Evolutionary conservation across 495 filamentous ascomycete genomes (phyloP), one percentile per base, ranked within the genome.

Genomic region (Chaetomium tenue): DNA sequence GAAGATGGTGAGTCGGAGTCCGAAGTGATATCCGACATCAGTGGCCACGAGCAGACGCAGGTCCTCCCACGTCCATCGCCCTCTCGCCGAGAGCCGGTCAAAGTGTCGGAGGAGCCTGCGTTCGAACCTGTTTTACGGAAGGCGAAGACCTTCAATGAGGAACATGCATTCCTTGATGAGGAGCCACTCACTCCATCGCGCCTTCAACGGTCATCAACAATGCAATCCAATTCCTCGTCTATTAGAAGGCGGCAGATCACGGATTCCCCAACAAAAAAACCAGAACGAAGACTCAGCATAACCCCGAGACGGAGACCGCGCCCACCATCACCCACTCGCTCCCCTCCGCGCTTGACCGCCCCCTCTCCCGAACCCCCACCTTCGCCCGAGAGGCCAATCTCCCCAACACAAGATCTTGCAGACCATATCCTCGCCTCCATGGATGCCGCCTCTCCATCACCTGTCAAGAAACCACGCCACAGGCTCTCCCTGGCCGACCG

Each of bases 351-450:
- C 20, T 15, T 58, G 52, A 0, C 40, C 61, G 5, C 59, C 62
- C 6, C 48, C 28, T 64, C 55, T 0, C 61, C 68, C 0, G 50
- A 70, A 9, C 61, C 50, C 12, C 52, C 67, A 0, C 51, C 67
- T 22, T 67, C 69, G 1, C 68, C 65, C 11, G 65, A 68, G 16
- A 46, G 25, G 0, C 40, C 64, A 15, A 63, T 67, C 58, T 81
- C 81, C 7, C 80, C 80, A n/a, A 78, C 78, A 3, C 76, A 81
- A 23, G 75, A 79, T 44, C 70, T 85, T 26, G 83, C 80, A 9
- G 79, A 84, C 42, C 76, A 82, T 44, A 84, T 89, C 55, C 70
- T 89, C 12, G 81, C 77, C 12, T 86, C 84, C 2, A 81, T 89
- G 61, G 64, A 69, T n/a, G 74, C 71, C 20, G 71, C 71, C 28